Percentiles rank a stretch among this genome's conserved stretches.
These are phyloP conservation scores for Carex parvula DNA, from an alignment of 176 grass and related monocot genomes.

Conservation along the genomic window DNA sequence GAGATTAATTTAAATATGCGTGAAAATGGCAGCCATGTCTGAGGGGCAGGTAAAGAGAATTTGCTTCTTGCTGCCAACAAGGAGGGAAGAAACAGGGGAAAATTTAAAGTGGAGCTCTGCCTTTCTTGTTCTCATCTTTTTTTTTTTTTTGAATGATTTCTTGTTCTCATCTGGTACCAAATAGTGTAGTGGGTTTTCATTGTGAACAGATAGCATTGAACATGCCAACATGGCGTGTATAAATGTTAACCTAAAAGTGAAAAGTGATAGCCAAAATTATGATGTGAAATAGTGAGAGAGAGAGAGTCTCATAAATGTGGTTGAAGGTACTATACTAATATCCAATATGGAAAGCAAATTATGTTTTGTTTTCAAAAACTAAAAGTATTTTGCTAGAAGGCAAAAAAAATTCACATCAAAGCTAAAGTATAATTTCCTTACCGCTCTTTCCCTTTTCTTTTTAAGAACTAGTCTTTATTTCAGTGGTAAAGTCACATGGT, in stretches of 20 bases:
- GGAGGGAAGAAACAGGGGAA: neutral
- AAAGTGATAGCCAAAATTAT: neutral
- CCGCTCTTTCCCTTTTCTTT: neutral
- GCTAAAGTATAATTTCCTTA: no score
- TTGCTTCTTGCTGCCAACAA: neutral
- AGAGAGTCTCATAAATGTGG: no score
- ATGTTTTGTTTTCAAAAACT: neutral
- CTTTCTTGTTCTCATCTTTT: constrained; percentile 5
- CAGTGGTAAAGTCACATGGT: no score
- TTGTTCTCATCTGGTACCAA: constrained; percentile 6
- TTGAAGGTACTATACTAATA: no score
- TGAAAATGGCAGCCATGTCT: constrained; percentile 22
- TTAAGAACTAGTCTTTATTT: no score
- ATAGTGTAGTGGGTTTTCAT: neutral
- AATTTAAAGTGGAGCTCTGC: neutral
- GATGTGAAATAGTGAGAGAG: neutral
- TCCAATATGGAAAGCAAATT: no score
- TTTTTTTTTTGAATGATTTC: neutral
- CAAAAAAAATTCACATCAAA: neutral
- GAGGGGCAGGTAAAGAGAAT: constrained; percentile 9
- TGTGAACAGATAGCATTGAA: constrained; percentile 1
- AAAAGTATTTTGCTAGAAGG: neutral
- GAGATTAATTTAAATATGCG: neutral
- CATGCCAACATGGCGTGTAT: constrained; percentile 14
- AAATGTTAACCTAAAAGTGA: neutral